phyloP scores from a whole-genome alignment of 768 basidiomycete genomes.

The Inosperma sp. region DNA sequence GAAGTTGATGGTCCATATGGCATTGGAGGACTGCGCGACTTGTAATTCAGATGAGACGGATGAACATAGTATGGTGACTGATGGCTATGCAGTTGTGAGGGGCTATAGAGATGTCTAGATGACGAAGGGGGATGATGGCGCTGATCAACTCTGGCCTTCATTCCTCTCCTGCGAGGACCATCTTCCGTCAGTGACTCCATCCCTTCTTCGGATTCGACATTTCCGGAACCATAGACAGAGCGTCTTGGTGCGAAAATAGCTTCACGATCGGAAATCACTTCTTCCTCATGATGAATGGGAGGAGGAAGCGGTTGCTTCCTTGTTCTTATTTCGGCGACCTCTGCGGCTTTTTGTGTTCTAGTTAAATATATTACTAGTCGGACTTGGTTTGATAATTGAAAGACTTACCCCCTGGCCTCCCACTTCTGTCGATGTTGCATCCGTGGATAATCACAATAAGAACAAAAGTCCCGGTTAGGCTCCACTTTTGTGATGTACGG shows the following conservation, averaged over 20 bases:
- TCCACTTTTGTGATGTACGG: conserved; percentile 65
- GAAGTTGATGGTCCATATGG: conserved; percentile 1
- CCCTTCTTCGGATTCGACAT: conserved; percentile 23
- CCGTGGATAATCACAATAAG: conserved; percentile 82
- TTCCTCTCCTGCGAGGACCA: conserved; percentile 19
- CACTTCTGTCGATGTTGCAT: conserved; percentile 74
- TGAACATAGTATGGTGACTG: conserved; percentile 2
- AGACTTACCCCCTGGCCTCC: conserved; percentile 60
- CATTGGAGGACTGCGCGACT: conserved; percentile 3
- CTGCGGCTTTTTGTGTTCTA: conserved; percentile 51
- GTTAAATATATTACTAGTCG: conserved; percentile 22
- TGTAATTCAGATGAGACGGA: not conserved
- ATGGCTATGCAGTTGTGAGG: not conserved
- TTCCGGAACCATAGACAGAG: conserved; percentile 10
- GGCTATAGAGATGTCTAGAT: conserved; percentile 6
- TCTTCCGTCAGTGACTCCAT: conserved; percentile 23
- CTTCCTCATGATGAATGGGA: conserved; percentile 19
- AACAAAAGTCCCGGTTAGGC: conserved; percentile 69
- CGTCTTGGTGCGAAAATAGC: conserved; percentile 4
- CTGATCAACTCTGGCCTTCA: conserved; percentile 15
- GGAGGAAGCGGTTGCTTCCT: conserved; percentile 16
- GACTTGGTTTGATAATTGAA: conserved; percentile 4
- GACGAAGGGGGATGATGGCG: conserved; percentile 7
- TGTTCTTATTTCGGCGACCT: conserved; percentile 45
- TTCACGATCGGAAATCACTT: conserved; percentile 27